Conservation (phyloP, 176 grass and related monocot species). For the Tillandsia fasciculata region DNA sequence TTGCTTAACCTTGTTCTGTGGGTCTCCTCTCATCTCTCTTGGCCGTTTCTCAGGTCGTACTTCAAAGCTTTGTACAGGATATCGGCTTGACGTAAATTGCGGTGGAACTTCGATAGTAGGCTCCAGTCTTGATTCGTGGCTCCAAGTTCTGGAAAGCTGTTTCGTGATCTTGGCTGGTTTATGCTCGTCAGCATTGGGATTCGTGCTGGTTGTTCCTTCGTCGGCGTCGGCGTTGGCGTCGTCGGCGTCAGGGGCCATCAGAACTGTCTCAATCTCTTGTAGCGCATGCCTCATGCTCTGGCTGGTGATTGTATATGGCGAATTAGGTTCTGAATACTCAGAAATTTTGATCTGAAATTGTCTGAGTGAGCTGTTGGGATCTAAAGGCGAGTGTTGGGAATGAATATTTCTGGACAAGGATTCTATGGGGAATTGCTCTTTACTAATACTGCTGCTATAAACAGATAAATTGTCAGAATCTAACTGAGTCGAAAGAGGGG, state of each 20-base stretch:
- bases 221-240: slow-evolving; percentile 54
- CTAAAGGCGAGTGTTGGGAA: slow-evolving; percentile 51
- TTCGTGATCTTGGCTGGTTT: slow-evolving; percentile 44
- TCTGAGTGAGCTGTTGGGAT: slow-evolving; percentile 52
- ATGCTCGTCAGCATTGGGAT: slow-evolving; percentile 35
- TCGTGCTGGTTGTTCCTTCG: slow-evolving; percentile 38
- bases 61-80: slow-evolving; percentile 32
- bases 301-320: slow-evolving; percentile 40
- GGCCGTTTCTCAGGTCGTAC: slow-evolving; percentile 57
- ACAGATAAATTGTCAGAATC: slow-evolving; percentile 55
- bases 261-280: slow-evolving; percentile 81
- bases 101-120: slow-evolving; percentile 20
- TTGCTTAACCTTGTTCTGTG: slow-evolving; percentile 44
- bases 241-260: slow-evolving; percentile 79
- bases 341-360: slow-evolving; percentile 29
- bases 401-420: slow-evolving; percentile 33
- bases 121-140: slow-evolving; percentile 35
- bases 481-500: slow-evolving; percentile 52
- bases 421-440: slow-evolving; percentile 59
- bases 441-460: slow-evolving; percentile 43
- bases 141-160: slow-evolving; percentile 66
- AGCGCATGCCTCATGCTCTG: slow-evolving; percentile 75
- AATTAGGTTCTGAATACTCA: slow-evolving; percentile 31
- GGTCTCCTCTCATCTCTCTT: slow-evolving; percentile 48
- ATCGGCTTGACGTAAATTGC: slow-evolving; percentile 31